Conservation (phyloP, 371 early-diverging fungal species). For the Choanephora cucurbitarum region DNA sequence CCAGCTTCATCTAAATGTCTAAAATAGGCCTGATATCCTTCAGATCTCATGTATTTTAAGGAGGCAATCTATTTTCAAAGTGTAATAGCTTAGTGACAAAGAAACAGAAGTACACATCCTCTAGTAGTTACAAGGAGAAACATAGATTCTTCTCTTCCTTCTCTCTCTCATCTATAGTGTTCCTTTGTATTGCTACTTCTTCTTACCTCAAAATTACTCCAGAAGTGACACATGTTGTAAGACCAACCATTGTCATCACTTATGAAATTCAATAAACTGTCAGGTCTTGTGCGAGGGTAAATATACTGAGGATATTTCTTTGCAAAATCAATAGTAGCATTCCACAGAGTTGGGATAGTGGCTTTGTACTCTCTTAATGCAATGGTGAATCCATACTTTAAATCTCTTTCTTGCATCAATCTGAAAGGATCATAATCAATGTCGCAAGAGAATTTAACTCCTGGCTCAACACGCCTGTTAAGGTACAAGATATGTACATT, state of each 20-base stretch:
- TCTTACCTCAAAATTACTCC: slow-evolving; percentile 54
- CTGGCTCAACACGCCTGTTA: slow-evolving; percentile 97
- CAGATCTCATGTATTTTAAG: slow-evolving; percentile 63
- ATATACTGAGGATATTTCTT: slow-evolving; percentile 41
- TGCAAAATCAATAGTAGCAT: slow-evolving; percentile 57
- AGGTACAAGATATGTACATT: slow-evolving; percentile 51
- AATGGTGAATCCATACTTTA: slow-evolving; percentile 87
- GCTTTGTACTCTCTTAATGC: slow-evolving; percentile 72
- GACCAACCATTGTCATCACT: slow-evolving; percentile 42
- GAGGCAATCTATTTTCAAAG: slow-evolving; percentile 34
- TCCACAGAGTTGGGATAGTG: slow-evolving; percentile 81
- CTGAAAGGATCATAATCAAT: slow-evolving; percentile 90
- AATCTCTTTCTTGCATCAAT: slow-evolving; percentile 76
- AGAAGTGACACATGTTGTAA: slow-evolving; percentile 78
- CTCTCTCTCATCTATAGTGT: too few species aligned
- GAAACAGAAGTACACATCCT: background rate
- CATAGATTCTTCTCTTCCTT: too few species aligned
- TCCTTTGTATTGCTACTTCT: background rate
- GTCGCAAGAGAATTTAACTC: slow-evolving; percentile 83
- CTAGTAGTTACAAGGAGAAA: background rate
- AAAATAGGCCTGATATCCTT: slow-evolving; percentile 78
- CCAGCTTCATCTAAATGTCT: slow-evolving; percentile 75
- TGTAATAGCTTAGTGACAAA: background rate
- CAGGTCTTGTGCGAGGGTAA: slow-evolving; percentile 45
- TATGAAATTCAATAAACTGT: slow-evolving; percentile 35